Base-by-base conservation (phyloP, 2,329 filamentous ascomycete species). In the Lachnellula suecica region DNA sequence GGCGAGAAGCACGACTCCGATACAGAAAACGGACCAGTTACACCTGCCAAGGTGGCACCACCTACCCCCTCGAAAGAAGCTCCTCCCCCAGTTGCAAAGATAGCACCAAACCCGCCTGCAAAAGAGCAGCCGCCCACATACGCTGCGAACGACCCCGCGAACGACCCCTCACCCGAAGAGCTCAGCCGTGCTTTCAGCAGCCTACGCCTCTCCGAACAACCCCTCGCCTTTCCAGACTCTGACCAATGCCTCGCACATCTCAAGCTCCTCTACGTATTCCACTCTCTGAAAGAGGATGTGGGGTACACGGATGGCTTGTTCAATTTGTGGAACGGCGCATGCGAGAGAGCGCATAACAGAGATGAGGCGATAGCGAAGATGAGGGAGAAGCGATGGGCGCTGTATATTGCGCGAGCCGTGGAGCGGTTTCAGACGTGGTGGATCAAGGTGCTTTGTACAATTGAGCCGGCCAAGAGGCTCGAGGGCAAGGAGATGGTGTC, bases 331-430 rank as follows among this genome's bases (percentile, higher is more conserved):
- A 81, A 87, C 59, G 17, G 56, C 58, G 29, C 57, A 41, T 63
- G 64, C 8, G 61, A 63, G 15, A 61, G 68, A n/a, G 65, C 71
- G 7, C 68, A 71, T 1, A 63, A 72, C n/a, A 66, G 66, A 17
- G 63, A 61, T 47, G 71, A 71, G 56, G 70, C 73, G 2, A 70
- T 83, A 13, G 77, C 79, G 48, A 74, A 75, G 45, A 71, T 89
- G 25, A 75, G 83, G 13, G 87, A 91, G 71, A 90, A 90, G 72
- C 74, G 88, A 64, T 91, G 88, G 88, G 79, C 81, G 0, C 65
- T 91, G 9, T 91, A 83, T 64, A 77, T 90, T 4, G 78, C 83
- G 1, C 77, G 84, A 44, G 88, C 88, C 1, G 86, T 83, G 0
- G 79, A 85, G 44, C 77, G 88, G 6, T 92, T 89, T 61, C 75